phyloP scores from a whole-genome alignment of 2,329 filamentous ascomycete genomes.

The Aureobasidium sp. region DNA sequence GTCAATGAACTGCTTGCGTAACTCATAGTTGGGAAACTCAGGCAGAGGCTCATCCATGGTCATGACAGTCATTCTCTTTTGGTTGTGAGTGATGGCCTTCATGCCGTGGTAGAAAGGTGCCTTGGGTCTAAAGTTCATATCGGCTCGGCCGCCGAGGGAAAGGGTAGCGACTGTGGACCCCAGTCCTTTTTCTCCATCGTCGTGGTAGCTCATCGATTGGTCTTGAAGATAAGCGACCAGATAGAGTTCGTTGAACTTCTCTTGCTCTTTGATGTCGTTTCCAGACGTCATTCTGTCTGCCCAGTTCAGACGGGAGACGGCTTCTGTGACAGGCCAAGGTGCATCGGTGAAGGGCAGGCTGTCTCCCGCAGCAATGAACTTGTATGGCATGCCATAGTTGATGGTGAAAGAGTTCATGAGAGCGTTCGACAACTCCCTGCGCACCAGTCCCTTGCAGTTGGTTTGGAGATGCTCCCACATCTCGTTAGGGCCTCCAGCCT shows the following conservation, averaged over 20 bases:
- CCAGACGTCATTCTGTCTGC: constrained; percentile 41
- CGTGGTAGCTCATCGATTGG: constrained; percentile 57
- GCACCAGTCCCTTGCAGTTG: constrained; percentile 33
- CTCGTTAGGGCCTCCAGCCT: constrained; percentile 52
- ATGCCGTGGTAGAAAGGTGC: constrained; percentile 38
- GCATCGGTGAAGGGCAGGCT: constrained; percentile 46
- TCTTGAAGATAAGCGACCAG: constrained; percentile 56
- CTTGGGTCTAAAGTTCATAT: constrained; percentile 55
- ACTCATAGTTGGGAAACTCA: constrained; percentile 28
- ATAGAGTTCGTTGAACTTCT: constrained; percentile 57
- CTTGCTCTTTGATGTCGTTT: constrained; percentile 19
- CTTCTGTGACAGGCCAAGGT: constrained; percentile 40
- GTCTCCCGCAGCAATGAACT: constrained; percentile 53
- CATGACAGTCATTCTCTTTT: constrained; percentile 21
- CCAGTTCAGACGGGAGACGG: constrained; percentile 51
- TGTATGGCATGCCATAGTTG: constrained; percentile 54
- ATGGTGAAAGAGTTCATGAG: constrained; percentile 31
- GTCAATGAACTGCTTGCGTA: constrained; percentile 28
- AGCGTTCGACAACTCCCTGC: constrained; percentile 21
- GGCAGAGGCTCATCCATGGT: constrained; percentile 19
- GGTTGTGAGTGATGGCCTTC: background rate
- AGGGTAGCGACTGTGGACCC: constrained; percentile 57
- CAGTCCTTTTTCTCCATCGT: constrained; percentile 58
- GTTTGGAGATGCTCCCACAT: constrained; percentile 48
- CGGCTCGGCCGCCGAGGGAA: constrained; percentile 51